Conservation (phyloP, 2,329 filamentous ascomycete genomes). For the Apiospora koreana region DNA sequence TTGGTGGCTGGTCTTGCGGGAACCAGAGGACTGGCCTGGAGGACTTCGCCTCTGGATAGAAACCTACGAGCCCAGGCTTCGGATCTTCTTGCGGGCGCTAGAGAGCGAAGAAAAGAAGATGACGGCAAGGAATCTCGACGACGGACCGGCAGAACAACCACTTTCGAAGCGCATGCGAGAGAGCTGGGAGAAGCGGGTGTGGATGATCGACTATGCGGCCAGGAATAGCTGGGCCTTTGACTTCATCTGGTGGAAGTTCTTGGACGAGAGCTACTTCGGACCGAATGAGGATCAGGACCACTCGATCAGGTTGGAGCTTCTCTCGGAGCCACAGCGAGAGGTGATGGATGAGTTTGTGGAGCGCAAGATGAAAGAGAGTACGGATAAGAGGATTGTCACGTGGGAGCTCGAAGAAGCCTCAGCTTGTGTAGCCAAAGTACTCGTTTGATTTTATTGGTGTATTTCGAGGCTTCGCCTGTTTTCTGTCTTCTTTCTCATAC, state of each 20-base stretch:
- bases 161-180: constrained; percentile 38
- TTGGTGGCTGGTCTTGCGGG: constrained; percentile 40
- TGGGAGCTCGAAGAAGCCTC: neutral
- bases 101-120: constrained; percentile 31
- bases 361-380: neutral
- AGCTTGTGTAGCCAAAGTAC: neutral
- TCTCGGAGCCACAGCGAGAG: neutral
- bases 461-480: too few relatives aligned
- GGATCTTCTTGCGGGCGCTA: constrained; percentile 35
- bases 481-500: too few relatives aligned
- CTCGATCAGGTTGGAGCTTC: neutral
- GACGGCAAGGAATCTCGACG: neutral
- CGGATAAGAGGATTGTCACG: neutral
- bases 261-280: constrained; percentile 38
- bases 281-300: constrained; percentile 16
- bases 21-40: constrained; percentile 33
- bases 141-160: neutral
- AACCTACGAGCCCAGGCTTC: constrained; percentile 33
- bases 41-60: constrained; percentile 33
- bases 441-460: neutral
- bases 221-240: constrained; percentile 41
- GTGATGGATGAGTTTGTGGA: neutral
- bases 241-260: constrained; percentile 36
- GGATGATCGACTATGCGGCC: constrained; percentile 37
- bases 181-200: constrained; percentile 36